A percentile compares a stretch with the other conserved stretches of the same genome.
Evolutionary conservation across 768 basidiomycete genomes (phyloP).

Genomic region (Flagelloscypha sp.): DNA sequence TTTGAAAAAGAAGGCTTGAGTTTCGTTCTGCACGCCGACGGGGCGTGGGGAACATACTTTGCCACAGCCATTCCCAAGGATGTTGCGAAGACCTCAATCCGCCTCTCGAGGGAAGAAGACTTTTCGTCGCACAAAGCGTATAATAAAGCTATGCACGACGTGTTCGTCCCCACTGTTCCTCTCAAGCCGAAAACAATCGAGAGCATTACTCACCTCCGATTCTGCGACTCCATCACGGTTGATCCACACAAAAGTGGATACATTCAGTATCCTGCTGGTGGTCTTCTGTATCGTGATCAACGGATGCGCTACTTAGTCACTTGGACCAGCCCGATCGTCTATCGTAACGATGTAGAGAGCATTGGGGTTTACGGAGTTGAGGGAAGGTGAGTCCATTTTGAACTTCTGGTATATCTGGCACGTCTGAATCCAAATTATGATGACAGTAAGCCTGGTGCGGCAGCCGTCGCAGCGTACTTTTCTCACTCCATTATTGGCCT

Average conservation of each 20-base stretch:
- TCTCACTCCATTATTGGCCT: constrained; percentile 32
- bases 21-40: constrained; percentile 36
- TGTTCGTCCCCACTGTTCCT: constrained; percentile 20
- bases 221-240: constrained; percentile 31
- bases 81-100: background rate
- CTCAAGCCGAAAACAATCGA: constrained; percentile 19
- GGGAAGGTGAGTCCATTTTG: constrained; percentile 29
- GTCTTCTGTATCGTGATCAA: constrained; percentile 30
- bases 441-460: constrained; percentile 38
- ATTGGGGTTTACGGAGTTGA: constrained; percentile 41
- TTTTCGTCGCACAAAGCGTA: background rate
- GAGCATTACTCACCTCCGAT: constrained; percentile 19
- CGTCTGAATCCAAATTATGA: constrained; percentile 2
- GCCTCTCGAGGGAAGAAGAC: background rate
- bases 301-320: constrained; percentile 28
- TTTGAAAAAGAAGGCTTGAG: constrained; percentile 22
- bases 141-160: constrained; percentile 6
- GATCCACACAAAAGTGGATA: constrained; percentile 39
- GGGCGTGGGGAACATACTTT: constrained; percentile 43
- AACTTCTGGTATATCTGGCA: background rate
- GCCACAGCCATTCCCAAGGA: constrained; percentile 20
- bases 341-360: constrained; percentile 18
- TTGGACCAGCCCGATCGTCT: constrained; percentile 25
- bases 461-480: constrained; percentile 28
- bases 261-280: constrained; percentile 34